Percentiles rank a stretch among this genome's conserved stretches.
Conservation (phyloP, 2,329 filamentous ascomycete genomes). For the Proliferodiscus dingleyae region DNA sequence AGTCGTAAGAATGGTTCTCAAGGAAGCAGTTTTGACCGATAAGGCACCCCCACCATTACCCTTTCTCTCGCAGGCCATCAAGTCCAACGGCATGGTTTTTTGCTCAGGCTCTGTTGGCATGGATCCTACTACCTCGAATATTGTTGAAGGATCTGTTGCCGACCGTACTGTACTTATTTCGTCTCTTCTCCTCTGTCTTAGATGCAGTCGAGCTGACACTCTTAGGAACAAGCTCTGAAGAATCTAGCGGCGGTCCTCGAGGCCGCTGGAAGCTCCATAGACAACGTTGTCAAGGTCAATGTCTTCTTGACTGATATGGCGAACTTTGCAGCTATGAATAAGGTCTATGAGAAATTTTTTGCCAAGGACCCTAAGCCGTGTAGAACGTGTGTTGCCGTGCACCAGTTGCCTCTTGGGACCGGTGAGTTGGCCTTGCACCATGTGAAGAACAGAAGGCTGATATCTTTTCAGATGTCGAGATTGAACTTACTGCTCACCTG, state of each 20-base stretch:
- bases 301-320: slow-evolving; percentile 62
- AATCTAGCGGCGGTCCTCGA: slow-evolving; percentile 57
- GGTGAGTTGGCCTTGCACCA: neutral
- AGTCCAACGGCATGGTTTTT: slow-evolving; percentile 64
- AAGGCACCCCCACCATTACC: slow-evolving; percentile 46
- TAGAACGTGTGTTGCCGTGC: slow-evolving; percentile 46
- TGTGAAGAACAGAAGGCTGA: neutral
- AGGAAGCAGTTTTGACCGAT: slow-evolving; percentile 25
- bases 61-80: slow-evolving; percentile 56
- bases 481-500: slow-evolving; percentile 44
- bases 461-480: slow-evolving; percentile 40
- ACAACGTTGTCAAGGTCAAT: slow-evolving; percentile 63
- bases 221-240: slow-evolving; percentile 48
- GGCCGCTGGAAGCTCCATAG: slow-evolving; percentile 53
- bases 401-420: slow-evolving; percentile 44
- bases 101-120: slow-evolving; percentile 60
- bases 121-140: slow-evolving; percentile 47
- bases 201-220: neutral
- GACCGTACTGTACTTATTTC: slow-evolving; percentile 44
- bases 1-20: slow-evolving; percentile 19
- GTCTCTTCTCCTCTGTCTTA: neutral
- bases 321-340: slow-evolving; percentile 56
- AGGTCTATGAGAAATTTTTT: slow-evolving; percentile 49
- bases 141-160: slow-evolving; percentile 53
- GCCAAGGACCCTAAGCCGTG: slow-evolving; percentile 42